These are phyloP conservation scores for Macroventuria anomochaeta DNA, from an alignment of 2,329 filamentous ascomycete genomes.

Conservation along the genomic window DNA sequence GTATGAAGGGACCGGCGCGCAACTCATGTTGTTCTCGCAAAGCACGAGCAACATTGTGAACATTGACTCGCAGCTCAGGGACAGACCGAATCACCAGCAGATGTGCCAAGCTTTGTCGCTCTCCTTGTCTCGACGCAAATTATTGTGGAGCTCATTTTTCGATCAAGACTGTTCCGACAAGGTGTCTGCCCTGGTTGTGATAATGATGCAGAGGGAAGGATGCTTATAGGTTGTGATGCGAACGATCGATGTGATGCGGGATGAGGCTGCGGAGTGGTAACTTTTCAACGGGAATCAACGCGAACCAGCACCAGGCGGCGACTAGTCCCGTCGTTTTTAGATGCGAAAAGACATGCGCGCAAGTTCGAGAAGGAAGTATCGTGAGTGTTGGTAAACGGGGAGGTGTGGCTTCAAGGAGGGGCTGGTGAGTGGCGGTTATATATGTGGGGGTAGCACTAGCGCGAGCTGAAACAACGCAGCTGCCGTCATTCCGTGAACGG, in stretches of 20 bases:
- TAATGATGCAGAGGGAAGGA: too few relatives aligned
- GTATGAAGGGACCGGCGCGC: neutral
- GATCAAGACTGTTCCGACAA: neutral
- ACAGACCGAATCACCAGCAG: neutral
- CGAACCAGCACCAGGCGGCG: too few relatives aligned
- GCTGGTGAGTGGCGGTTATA: slow-evolving; percentile 3
- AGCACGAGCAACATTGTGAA: neutral
- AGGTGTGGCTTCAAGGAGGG: neutral
- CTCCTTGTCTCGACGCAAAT: neutral
- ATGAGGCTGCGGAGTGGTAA: neutral
- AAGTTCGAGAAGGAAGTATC: neutral
- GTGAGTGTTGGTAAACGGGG: neutral
- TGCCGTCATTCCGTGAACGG: neutral
- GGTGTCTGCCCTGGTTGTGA: neutral
- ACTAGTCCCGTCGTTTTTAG: too few relatives aligned
- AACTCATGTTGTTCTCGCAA: neutral
- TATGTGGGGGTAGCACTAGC: neutral
- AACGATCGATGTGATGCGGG: neutral
- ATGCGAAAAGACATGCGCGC: neutral
- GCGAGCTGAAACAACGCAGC: neutral
- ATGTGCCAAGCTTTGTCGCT: neutral
- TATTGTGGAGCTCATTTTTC: neutral
- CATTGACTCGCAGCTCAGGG: neutral
- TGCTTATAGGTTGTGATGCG: too few relatives aligned
- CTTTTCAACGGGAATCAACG: too few relatives aligned